Evolutionary conservation across 495 filamentous ascomycete genomes (phyloP).

Genomic region (Aspergillus leporis): DNA sequence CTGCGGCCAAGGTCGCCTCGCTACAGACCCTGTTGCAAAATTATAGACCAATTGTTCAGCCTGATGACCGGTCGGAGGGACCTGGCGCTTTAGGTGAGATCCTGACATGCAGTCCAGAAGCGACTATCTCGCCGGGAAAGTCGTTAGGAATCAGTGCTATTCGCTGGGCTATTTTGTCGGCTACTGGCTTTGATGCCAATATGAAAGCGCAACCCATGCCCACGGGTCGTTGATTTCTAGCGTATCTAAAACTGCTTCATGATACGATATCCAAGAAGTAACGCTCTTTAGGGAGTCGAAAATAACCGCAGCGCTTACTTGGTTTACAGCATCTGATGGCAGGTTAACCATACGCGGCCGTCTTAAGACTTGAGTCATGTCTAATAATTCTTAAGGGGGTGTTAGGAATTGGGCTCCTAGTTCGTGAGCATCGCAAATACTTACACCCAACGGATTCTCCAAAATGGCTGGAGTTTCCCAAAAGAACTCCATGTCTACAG

Average conservation of each 20-base stretch:
- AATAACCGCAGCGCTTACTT: not conserved
- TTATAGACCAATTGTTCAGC: slow-evolving; percentile 33
- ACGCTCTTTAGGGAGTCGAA: not conserved
- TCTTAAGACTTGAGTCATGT: not conserved
- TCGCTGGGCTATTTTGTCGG: slow-evolving; percentile 53
- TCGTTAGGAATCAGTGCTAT: slow-evolving; percentile 47
- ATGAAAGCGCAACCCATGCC: slow-evolving; percentile 22
- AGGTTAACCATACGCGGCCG: not conserved
- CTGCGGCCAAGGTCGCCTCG: slow-evolving; percentile 26
- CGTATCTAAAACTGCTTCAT: not conserved
- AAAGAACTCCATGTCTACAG: not conserved
- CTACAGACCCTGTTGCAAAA: slow-evolving; percentile 32
- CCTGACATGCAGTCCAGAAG: slow-evolving; percentile 47
- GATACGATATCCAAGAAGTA: not conserved
- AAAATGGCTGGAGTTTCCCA: not conserved
- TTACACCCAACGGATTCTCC: not conserved
- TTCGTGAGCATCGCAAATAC: not conserved
- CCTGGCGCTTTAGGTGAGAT: slow-evolving; percentile 53
- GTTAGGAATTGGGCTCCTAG: not conserved
- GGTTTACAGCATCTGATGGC: not conserved
- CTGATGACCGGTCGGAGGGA: slow-evolving; percentile 32
- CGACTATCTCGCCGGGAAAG: slow-evolving; percentile 29
- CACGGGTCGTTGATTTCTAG: not conserved
- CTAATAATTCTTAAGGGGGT: not conserved
- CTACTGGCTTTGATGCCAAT: slow-evolving; percentile 48